phyloP scores from a whole-genome alignment of 2,329 filamentous ascomycete genomes.

The Fusarium euwallaceae region DNA sequence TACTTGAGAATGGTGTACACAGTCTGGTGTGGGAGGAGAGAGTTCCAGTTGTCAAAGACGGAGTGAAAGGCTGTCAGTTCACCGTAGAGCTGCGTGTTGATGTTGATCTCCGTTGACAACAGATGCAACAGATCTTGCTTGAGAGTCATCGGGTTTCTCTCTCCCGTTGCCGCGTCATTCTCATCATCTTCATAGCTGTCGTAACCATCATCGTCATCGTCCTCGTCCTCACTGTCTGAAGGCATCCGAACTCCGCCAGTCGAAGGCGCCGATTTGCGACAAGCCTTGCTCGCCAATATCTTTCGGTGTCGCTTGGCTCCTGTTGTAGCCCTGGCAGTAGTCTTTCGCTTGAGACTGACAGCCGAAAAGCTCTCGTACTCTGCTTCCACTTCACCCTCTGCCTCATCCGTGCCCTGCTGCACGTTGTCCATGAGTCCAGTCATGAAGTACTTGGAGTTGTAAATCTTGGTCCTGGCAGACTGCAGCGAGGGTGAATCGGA shows the following conservation, averaged over 20 bases:
- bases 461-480: slow-evolving; percentile 48
- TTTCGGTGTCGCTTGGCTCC: slow-evolving; percentile 12
- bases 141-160: slow-evolving; percentile 55
- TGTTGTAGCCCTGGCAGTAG: not conserved
- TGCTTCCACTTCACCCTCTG: slow-evolving; percentile 57
- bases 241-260: not conserved
- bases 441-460: slow-evolving; percentile 60
- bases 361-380: slow-evolving; percentile 44
- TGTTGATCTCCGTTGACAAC: slow-evolving; percentile 60
- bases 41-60: slow-evolving; percentile 60
- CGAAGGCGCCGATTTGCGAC: not conserved
- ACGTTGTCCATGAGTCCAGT: slow-evolving; percentile 55
- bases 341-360: slow-evolving; percentile 11
- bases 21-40: slow-evolving; percentile 66
- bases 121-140: slow-evolving; percentile 65
- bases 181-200: slow-evolving; percentile 16
- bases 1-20: slow-evolving; percentile 69
- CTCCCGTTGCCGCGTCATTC: slow-evolving; percentile 13
- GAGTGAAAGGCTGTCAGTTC: slow-evolving; percentile 62
- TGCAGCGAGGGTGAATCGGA: slow-evolving; percentile 42
- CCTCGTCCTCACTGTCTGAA: not conserved
- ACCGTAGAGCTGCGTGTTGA: slow-evolving; percentile 60
- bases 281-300: slow-evolving; percentile 9
- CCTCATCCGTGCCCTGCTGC: slow-evolving; percentile 34
- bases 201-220: slow-evolving; percentile 11